Conservation (phyloP, 306 rosid species). For the Bauhinia variegata region DNA sequence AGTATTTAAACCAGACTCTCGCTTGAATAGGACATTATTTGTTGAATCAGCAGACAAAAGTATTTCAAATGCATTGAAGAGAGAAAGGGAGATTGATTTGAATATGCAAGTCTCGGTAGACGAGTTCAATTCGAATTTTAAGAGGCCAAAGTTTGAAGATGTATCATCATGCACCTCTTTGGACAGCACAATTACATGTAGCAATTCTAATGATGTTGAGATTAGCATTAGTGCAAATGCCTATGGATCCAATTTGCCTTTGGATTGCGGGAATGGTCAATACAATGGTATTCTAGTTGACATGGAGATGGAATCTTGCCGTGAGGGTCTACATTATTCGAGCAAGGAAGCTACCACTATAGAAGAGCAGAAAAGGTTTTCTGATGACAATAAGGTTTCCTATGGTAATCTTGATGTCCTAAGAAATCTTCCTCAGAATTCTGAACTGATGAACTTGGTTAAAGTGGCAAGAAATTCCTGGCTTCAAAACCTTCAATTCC, state of each 20-base stretch:
- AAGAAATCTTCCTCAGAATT: constrained; percentile 60
- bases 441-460: constrained; percentile 68
- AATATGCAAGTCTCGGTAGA: constrained; percentile 63
- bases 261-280: constrained; percentile 54
- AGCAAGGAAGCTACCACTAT: constrained; percentile 39
- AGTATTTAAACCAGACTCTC: constrained; percentile 59
- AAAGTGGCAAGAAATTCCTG: constrained; percentile 84
- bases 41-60: constrained; percentile 60
- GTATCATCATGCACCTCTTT: constrained; percentile 45
- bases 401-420: constrained; percentile 47
- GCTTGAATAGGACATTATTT: constrained; percentile 44
- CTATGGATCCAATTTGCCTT: constrained; percentile 49
- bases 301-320: constrained; percentile 52
- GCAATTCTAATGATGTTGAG: constrained; percentile 51
- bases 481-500: constrained; percentile 87
- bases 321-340: constrained; percentile 40
- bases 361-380: constrained; percentile 44
- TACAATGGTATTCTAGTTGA: constrained; percentile 45
- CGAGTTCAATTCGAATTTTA: constrained; percentile 58
- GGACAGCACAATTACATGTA: constrained; percentile 49
- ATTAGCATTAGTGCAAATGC: constrained; percentile 52
- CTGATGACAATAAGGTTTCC: constrained; percentile 47
- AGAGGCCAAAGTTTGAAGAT: constrained; percentile 75
- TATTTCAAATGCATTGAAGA: constrained; percentile 53
- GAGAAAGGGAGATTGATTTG: constrained; percentile 83